Conservation (phyloP, 2,329 filamentous ascomycete genomes). For the Leptodontidium sp. region DNA sequence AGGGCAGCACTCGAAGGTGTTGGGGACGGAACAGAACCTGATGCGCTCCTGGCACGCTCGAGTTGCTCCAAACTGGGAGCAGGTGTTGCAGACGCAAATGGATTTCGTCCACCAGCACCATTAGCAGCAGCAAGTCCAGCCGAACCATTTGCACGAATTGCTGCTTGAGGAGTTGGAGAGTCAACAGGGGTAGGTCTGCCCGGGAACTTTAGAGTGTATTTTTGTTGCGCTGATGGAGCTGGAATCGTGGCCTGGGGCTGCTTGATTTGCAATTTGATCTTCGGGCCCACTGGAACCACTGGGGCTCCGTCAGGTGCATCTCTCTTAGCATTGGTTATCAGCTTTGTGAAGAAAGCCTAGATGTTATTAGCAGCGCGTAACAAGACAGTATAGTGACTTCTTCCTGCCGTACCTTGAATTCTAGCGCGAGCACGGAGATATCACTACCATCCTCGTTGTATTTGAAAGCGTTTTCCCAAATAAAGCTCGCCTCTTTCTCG, state of each 20-base stretch:
- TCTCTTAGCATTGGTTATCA: slow-evolving; percentile 75
- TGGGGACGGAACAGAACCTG: slow-evolving; percentile 45
- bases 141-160: slow-evolving; percentile 56
- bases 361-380: slow-evolving; percentile 31
- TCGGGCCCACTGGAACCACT: slow-evolving; percentile 45
- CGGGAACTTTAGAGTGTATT: slow-evolving; percentile 76
- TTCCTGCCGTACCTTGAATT: slow-evolving; percentile 72
- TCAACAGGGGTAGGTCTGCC: slow-evolving; percentile 62
- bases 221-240: slow-evolving; percentile 52
- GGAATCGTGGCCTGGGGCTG: slow-evolving; percentile 43
- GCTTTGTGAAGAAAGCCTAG: slow-evolving; percentile 72
- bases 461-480: slow-evolving; percentile 88
- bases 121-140: slow-evolving; percentile 32
- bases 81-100: slow-evolving; percentile 40
- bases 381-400: not conserved
- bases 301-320: slow-evolving; percentile 74
- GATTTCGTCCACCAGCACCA: slow-evolving; percentile 43
- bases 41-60: slow-evolving; percentile 45
- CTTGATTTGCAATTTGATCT: slow-evolving; percentile 79
- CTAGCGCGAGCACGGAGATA: slow-evolving; percentile 78
- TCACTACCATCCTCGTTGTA: slow-evolving; percentile 95
- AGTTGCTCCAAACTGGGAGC: slow-evolving; percentile 42
- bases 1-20: slow-evolving; percentile 44
- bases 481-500: slow-evolving; percentile 78
- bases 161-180: slow-evolving; percentile 58